Base-by-base conservation (phyloP, 495 filamentous ascomycete genomes). In the Ramalina intermedia region DNA sequence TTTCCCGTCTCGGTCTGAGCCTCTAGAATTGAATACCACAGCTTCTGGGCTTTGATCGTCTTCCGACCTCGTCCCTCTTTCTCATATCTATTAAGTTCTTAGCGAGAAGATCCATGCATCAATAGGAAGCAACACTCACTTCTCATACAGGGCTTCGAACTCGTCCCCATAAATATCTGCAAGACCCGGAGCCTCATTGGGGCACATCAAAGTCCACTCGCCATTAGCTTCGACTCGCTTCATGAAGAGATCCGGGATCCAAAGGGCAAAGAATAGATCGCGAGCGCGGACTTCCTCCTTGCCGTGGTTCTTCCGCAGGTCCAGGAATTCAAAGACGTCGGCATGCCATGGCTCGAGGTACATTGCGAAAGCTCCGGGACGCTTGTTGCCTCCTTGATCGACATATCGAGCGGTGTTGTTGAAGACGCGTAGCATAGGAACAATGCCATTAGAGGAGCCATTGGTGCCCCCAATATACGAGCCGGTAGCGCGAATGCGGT, bases 291-390 rank as follows among this genome's bases (percentile, higher is more conserved):
- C 76, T 69, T 98, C 91, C 61, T 98, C 91, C 68, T 98, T 98
- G 54, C 91, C 91, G 64, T 98, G 91, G 67, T 98, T 98, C 80
- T 98, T 98, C 54, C 91, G 83, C 40, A 98, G 79, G 61, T 98
- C 91, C 54, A 98, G 76, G 74, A 93, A 98, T 62, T 90, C 82
- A 59, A 96, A 96, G 37, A 98, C 83, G 69, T 98, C 91, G 18
- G 89, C 82, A 69, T 98, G 91, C 91, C 91, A 98, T 16, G 91
- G 91, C 74, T 98, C 91, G n/a, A 98, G 75, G 69, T 98, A 98
- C 66, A 96, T 93, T 55, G 91, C 91, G 64, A 98, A 98, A 45
- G 91, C 91, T 68, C 91, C 91, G 33, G 91, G 91, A 40, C 91
- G 85, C 78, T 98, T 98, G 76, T 98, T 98, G 58, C 91, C 91